Conservation (phyloP, 805 yeast species). For the Lachancea thermotolerans region DNA sequence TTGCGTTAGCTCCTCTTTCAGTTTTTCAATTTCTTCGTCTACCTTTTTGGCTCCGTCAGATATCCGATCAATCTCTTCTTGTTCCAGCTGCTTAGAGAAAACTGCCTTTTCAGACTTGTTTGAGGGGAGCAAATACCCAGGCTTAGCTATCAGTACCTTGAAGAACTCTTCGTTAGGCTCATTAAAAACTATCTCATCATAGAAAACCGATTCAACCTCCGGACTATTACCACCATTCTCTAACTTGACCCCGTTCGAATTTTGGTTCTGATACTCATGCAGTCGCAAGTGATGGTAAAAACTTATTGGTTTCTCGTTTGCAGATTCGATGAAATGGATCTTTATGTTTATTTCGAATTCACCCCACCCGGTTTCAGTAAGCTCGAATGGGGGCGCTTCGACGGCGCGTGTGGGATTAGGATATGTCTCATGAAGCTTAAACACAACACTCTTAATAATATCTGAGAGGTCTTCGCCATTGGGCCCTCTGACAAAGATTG, state of each 20-base stretch:
- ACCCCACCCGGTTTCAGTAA: constrained; percentile 99
- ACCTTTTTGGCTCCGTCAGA: constrained; percentile 40
- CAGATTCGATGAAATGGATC: constrained; percentile 77
- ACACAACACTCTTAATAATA: constrained; percentile 81
- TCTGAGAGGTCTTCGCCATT: constrained; percentile 71
- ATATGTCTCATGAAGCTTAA: constrained; percentile 93
- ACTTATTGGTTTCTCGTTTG: constrained; percentile 80
- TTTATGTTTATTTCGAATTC: constrained; percentile 91
- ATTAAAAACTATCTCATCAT: constrained; percentile 88
- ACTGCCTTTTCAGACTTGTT: constrained; percentile 33
- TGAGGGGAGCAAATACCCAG: constrained; percentile 47
- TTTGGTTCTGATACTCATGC: constrained; percentile 66
- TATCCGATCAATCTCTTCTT: constrained; percentile 56
- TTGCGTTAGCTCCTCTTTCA: constrained; percentile 32
- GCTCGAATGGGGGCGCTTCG: constrained; percentile 88
- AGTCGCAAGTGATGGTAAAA: constrained; percentile 84
- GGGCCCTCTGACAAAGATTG: constrained; percentile 82
- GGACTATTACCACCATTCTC: constrained; percentile 26
- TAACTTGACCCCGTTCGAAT: constrained; percentile 2
- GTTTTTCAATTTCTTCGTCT: constrained; percentile 38
- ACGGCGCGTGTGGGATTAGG: constrained; percentile 78
- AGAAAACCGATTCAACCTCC: constrained; percentile 53
- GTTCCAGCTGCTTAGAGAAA: constrained; percentile 49
- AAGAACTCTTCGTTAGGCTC: constrained; percentile 93
- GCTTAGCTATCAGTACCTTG: constrained; percentile 62